A percentile compares a stretch with the other conserved stretches of the same genome.
Evolutionary conservation across 257 asterid species (phyloP).

Genomic region (Dorcoceras hygrometricum): DNA sequence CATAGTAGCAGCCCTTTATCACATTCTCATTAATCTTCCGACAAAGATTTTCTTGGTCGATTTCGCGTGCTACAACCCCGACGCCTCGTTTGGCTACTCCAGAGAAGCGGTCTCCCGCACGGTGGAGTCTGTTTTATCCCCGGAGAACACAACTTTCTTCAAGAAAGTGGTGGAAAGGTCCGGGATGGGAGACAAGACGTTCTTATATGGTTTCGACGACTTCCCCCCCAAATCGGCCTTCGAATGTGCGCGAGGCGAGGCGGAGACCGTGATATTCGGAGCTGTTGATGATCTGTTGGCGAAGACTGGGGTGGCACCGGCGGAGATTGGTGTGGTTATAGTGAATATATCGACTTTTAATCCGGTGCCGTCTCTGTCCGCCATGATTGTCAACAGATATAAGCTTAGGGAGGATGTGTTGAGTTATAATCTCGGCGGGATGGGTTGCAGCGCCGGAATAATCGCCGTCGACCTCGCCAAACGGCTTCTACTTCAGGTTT

Average conservation of each 20-base stretch:
- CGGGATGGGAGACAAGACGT: not conserved
- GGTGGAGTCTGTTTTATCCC: not conserved
- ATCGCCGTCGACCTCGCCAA: constrained; percentile 44
- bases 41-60: constrained; percentile 27
- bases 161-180: constrained; percentile 24
- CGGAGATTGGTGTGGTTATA: constrained; percentile 36
- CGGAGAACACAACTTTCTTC: constrained; percentile 16
- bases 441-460: constrained; percentile 49
- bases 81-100: not conserved
- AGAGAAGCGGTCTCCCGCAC: not conserved
- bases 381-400: constrained; percentile 43
- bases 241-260: constrained; percentile 31
- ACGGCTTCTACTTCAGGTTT: constrained; percentile 33
- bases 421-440: constrained; percentile 39
- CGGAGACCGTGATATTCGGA: constrained; percentile 35
- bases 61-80: constrained; percentile 37
- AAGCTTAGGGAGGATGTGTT: constrained; percentile 39
- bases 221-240: constrained; percentile 27
- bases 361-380: constrained; percentile 44
- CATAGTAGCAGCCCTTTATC: not conserved
- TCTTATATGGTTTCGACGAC: not conserved
- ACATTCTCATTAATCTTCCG: not conserved
- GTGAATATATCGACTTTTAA: constrained; percentile 37
- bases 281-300: constrained; percentile 35
- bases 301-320: constrained; percentile 32